Evolutionary conservation across 1,284 basidiomycete species (phyloP).

Genomic region (Vanrija pseudolonga): DNA sequence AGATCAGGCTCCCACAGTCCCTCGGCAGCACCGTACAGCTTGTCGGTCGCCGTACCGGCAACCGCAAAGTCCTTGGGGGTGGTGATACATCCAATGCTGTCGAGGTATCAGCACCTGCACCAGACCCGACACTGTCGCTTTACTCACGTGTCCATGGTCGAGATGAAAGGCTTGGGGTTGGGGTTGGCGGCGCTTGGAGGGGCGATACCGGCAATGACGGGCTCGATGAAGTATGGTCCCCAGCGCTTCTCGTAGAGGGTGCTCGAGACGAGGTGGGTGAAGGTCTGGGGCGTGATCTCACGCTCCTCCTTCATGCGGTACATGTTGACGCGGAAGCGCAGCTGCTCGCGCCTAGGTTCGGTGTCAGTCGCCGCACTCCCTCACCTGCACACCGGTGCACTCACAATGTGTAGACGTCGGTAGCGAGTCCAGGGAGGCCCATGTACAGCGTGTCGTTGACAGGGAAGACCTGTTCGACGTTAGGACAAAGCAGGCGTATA

Average conservation of each 20-base stretch:
- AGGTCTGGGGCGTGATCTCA: conserved; percentile 92
- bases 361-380: not conserved
- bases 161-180: conserved; percentile 86
- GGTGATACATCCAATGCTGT: conserved; percentile 70
- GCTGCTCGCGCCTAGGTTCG: conserved; percentile 66
- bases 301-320: conserved; percentile 99
- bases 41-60: conserved; percentile 85
- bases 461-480: conserved; percentile 71
- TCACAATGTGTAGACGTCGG: conserved; percentile 87
- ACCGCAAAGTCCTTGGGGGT: conserved; percentile 82
- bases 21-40: conserved; percentile 96
- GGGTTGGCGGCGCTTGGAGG: conserved; percentile 59
- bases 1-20: conserved; percentile 97
- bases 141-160: conserved; percentile 75
- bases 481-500: not conserved
- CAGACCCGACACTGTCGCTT: not conserved
- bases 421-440: conserved; percentile 88
- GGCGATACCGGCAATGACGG: conserved; percentile 87
- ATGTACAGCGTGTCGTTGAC: conserved; percentile 90
- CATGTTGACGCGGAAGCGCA: conserved; percentile 96
- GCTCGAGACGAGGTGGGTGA: conserved; percentile 91
- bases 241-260: conserved; percentile 97
- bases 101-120: not conserved
- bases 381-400: conserved; percentile 28
- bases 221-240: conserved; percentile 95